These are phyloP conservation scores for Penicillium sp. DNA, from an alignment of 2,329 filamentous ascomycete species.

Conservation along the genomic window DNA sequence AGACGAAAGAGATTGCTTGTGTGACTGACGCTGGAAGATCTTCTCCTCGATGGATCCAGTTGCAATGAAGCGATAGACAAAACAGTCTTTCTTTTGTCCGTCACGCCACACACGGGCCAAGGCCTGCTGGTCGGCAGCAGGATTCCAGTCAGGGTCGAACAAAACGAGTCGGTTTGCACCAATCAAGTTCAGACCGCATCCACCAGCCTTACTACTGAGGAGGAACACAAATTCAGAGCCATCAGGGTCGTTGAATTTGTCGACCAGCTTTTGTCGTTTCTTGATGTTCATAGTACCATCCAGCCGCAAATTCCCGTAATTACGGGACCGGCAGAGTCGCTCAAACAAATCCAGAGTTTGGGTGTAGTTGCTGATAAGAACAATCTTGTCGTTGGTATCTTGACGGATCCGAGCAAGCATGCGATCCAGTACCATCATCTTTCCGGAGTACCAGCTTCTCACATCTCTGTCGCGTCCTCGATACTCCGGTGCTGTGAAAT, in stretches of 20 bases:
- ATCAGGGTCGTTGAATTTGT: conserved; percentile 94
- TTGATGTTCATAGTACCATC: conserved; percentile 98
- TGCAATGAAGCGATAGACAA: conserved; percentile 98
- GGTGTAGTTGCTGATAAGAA: conserved; percentile 98
- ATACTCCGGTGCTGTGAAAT: conserved; percentile 84
- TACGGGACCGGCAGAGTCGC: conserved; percentile 78
- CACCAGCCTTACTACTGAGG: conserved; percentile 94
- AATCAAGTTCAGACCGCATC: conserved; percentile 93
- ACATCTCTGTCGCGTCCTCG: conserved; percentile 88
- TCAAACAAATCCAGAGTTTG: conserved; percentile 95
- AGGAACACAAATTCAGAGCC: conserved; percentile 91
- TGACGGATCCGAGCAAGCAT: conserved; percentile 95
- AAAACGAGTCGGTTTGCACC: conserved; percentile 92
- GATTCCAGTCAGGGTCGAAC: conserved; percentile 98
- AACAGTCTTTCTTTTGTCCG: conserved; percentile 98
- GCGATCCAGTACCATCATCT: conserved; percentile 96
- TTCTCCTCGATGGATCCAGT: conserved; percentile 99
- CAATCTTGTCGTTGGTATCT: conserved; percentile 98
- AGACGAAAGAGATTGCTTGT: conserved; percentile 95
- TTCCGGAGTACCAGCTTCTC: conserved; percentile 94
- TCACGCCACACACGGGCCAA: conserved; percentile 98
- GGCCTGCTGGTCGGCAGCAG: conserved; percentile 94
- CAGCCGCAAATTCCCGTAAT: conserved; percentile 82
- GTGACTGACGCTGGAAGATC: conserved; percentile 96
- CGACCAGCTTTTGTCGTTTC: conserved; percentile 94